These are phyloP conservation scores for Cyathus striatus DNA, from an alignment of 768 basidiomycete genomes.

Conservation along the genomic window DNA sequence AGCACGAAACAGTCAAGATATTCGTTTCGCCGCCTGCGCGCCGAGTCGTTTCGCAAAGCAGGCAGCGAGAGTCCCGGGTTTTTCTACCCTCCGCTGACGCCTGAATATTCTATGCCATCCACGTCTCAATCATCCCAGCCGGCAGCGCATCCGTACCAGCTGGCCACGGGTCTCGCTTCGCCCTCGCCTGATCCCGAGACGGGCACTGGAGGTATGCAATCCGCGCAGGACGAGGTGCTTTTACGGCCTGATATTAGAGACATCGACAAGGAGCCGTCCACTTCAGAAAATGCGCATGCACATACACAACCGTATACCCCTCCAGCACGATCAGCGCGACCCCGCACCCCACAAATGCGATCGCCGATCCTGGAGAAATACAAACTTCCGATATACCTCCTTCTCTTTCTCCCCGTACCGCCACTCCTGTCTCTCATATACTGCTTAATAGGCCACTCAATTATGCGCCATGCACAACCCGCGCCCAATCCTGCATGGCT, in stretches of 20 bases:
- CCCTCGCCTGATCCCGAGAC: neutral
- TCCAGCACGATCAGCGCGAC: neutral
- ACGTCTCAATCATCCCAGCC: neutral
- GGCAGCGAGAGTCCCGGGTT: neutral
- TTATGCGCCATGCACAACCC: constrained; percentile 17
- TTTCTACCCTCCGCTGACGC: neutral
- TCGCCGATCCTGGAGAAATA: neutral
- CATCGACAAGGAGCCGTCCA: neutral
- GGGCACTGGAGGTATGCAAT: too few species aligned
- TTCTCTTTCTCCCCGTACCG: constrained; percentile 26
- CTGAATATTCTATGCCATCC: neutral
- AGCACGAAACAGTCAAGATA: neutral
- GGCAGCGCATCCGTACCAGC: neutral
- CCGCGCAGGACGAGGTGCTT: neutral
- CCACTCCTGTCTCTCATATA: constrained; percentile 25
- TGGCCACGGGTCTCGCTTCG: neutral
- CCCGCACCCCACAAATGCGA: neutral
- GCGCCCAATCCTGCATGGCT: constrained; percentile 11
- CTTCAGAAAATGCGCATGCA: neutral
- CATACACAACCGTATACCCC: neutral
- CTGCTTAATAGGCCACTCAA: constrained; percentile 21
- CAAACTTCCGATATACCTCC: constrained; percentile 11
- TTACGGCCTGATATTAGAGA: neutral
- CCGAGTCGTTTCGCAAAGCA: neutral
- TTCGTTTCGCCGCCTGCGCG: neutral